phyloP scores from a whole-genome alignment of 169 alveolate genomes.

The Miamiensis avidus region DNA sequence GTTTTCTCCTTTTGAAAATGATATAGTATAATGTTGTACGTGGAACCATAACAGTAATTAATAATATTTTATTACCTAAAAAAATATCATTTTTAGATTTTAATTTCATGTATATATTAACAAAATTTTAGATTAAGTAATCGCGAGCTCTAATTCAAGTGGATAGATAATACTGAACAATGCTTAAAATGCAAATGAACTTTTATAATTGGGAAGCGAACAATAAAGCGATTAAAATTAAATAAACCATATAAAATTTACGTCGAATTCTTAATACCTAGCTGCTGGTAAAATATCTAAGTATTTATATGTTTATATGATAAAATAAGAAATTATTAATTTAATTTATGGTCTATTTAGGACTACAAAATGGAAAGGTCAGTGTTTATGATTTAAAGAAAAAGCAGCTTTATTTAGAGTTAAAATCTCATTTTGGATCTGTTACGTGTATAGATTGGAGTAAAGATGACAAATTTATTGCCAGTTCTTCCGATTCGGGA shows the following conservation, averaged over 20 bases:
- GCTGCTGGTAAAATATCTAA: too few species aligned
- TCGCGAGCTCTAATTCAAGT: constrained; percentile 34
- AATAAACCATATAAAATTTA: constrained; percentile 24
- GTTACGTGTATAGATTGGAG: constrained; percentile 40
- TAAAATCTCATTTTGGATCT: constrained; percentile 20
- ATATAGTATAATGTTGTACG: constrained; percentile 27
- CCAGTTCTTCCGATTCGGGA: constrained; percentile 1
- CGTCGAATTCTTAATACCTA: constrained; percentile 28
- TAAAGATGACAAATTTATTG: constrained; percentile 13
- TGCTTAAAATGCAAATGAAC: constrained; percentile 14
- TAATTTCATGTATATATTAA: too few species aligned
- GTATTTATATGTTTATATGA: too few species aligned
- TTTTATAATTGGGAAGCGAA: constrained; percentile 9
- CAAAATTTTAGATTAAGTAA: constrained; percentile 5
- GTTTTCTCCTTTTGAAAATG: constrained; percentile 12
- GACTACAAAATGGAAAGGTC: constrained; percentile 81
- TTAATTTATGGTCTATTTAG: too few species aligned
- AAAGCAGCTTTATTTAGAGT: constrained; percentile 19
- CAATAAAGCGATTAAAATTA: not conserved
- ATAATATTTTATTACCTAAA: not conserved
- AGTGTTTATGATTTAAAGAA: constrained; percentile 67
- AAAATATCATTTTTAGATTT: too few species aligned
- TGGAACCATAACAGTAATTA: constrained; percentile 33
- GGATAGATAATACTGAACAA: constrained; percentile 15
- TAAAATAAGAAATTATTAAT: too few species aligned